Evolutionary conservation across 2,329 filamentous ascomycete species (phyloP), one percentile per base, ranked within the genome.

Genomic region (Ciborinia camelliae): DNA sequence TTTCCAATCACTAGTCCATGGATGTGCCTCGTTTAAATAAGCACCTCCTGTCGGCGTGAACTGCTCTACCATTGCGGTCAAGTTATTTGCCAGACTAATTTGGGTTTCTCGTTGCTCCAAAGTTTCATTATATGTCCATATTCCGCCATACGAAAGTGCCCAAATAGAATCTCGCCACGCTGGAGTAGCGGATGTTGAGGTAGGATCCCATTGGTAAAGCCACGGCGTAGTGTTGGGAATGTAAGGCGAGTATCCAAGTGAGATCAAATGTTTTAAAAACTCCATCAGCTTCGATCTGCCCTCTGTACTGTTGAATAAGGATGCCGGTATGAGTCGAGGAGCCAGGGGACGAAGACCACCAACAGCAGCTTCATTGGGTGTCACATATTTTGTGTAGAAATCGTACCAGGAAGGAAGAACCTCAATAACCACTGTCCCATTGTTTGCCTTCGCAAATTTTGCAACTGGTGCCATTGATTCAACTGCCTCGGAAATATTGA

Each of bases 11-110:
- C 18, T 20, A 6, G 65, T 68, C 62, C 63, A 68, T n/a, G 65
- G 64, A 39, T 50, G 47, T 5, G 61, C 68, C 53, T 70, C 68
- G 26, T 71, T 71, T 2, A 68, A 48, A 59, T 71, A 71, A 1
- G 63, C 61, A 3, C 67, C 68, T n/a, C 64, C 64, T 35, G 53
- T 59, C 8, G 67, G 67, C 1, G 64, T 67, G 14, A 65, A 30
- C 4, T 66, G 47, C 47, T 64, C 59, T 12, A 54, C 48, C 12
- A 48, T 48, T 18, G 23, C 30, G 7, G 61, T 62, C 30, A 65
- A 15, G 48, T 64, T 54, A 32, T 55, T 45, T 1, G 30, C 35
- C 28, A 53, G n/a, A 30, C 39, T n/a, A 20, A 66, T 55, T 6
- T 47, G 20, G 8, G 45, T 12, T 45, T 48, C 30, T 26, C 63